phyloP scores from a whole-genome alignment of 495 filamentous ascomycete species.

The Hyaloscypha variabilis region DNA sequence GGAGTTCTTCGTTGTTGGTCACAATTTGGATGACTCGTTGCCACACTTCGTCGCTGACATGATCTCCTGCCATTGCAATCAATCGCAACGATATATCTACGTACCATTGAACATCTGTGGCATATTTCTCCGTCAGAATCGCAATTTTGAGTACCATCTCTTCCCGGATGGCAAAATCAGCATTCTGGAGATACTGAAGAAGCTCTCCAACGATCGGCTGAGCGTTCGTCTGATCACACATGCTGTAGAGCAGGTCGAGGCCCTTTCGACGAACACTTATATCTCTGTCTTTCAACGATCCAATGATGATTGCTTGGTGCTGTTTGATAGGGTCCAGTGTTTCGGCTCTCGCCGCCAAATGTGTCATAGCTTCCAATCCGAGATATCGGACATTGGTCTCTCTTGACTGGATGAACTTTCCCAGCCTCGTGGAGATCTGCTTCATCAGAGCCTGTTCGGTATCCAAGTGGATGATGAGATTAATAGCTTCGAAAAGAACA shows the following conservation, averaged over 20 bases:
- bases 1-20: slow-evolving; percentile 98
- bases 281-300: slow-evolving; percentile 91
- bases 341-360: slow-evolving; percentile 92
- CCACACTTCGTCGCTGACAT: slow-evolving; percentile 99
- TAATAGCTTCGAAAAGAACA: slow-evolving; percentile 97
- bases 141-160: slow-evolving; percentile 99
- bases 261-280: slow-evolving; percentile 97
- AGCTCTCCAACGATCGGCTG: slow-evolving; percentile 92
- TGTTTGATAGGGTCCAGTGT: slow-evolving; percentile 98
- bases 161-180: slow-evolving; percentile 96
- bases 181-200: slow-evolving; percentile 90
- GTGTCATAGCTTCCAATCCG: slow-evolving; percentile 96
- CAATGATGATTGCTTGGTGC: slow-evolving; percentile 94
- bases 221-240: slow-evolving; percentile 95
- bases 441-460: slow-evolving; percentile 95
- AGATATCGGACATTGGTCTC: slow-evolving; percentile 99
- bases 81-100: slow-evolving; percentile 95
- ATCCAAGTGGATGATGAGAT: slow-evolving; percentile 97
- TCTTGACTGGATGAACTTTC: slow-evolving; percentile 94
- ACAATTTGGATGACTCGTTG: slow-evolving; percentile 99
- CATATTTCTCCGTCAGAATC: slow-evolving; percentile 97
- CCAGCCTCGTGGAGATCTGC: slow-evolving; percentile 90
- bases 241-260: slow-evolving; percentile 96
- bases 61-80: slow-evolving; percentile 95
- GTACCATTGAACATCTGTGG: slow-evolving; percentile 98